Percentiles rank a stretch among this genome's conserved stretches.
Conservation (phyloP, 768 basidiomycete species). For the Psilocybe cyanescens region DNA sequence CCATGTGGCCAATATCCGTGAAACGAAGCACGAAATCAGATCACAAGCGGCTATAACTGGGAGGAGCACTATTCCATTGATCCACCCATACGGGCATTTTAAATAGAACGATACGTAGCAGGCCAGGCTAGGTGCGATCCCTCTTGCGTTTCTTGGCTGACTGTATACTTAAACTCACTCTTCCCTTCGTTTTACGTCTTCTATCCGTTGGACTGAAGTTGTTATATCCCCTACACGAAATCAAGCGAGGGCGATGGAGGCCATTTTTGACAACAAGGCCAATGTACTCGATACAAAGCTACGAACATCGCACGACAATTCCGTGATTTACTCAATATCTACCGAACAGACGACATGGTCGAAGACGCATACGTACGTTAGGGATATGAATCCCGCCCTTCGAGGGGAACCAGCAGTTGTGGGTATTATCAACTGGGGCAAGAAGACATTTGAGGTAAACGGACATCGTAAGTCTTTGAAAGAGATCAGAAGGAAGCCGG, state of each 20-base stretch:
- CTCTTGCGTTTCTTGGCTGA: neutral
- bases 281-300: slow-evolving; percentile 51
- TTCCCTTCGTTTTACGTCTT: neutral
- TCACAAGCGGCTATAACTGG: slow-evolving; percentile 1
- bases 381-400: slow-evolving; percentile 48
- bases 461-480: slow-evolving; percentile 42
- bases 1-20: neutral
- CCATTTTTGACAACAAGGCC: slow-evolving; percentile 52
- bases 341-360: slow-evolving; percentile 48
- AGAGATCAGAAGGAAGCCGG: slow-evolving; percentile 44
- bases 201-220: neutral
- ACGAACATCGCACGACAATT: slow-evolving; percentile 45
- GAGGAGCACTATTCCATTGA: neutral
- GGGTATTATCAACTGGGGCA: slow-evolving; percentile 54
- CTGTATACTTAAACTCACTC: neutral
- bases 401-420: slow-evolving; percentile 38
- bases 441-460: slow-evolving; percentile 48
- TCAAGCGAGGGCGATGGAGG: slow-evolving; percentile 43
- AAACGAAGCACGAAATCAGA: neutral
- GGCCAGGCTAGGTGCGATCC: neutral
- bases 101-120: neutral
- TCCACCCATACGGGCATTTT: neutral
- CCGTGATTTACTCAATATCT: slow-evolving; percentile 45
- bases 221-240: neutral
- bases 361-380: slow-evolving; percentile 46